Conservation (phyloP, 805 yeast species). For the Ogataea polymorpha region DNA sequence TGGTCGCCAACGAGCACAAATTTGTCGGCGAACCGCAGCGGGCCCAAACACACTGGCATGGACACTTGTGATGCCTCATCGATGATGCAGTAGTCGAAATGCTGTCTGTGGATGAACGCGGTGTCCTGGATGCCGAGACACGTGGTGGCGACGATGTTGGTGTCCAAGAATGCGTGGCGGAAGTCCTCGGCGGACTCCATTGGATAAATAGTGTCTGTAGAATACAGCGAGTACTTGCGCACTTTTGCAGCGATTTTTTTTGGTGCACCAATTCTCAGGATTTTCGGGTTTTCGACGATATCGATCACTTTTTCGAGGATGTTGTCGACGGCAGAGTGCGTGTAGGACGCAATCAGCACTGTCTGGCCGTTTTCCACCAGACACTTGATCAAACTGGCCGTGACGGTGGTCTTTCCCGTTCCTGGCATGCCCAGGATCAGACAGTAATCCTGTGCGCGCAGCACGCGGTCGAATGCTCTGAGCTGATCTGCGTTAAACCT, state of each 20-base stretch:
- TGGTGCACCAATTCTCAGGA: conserved; percentile 66
- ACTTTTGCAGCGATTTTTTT: conserved; percentile 62
- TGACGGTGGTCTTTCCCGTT: conserved; percentile 91
- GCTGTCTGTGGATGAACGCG: conserved; percentile 47
- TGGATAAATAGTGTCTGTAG: conserved; percentile 29
- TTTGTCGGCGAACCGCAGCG: conserved; percentile 69
- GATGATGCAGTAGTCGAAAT: conserved; percentile 87
- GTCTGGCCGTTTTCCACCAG: conserved; percentile 60
- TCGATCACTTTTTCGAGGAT: conserved; percentile 66
- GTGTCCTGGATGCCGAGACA: conserved; percentile 73
- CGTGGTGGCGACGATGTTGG: conserved; percentile 84
- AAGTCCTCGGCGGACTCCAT: conserved; percentile 43
- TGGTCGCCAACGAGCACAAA: conserved; percentile 97
- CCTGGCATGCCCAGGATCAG: conserved; percentile 97
- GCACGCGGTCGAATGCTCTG: conserved; percentile 61
- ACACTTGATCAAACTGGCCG: conserved; percentile 66
- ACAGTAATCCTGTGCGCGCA: conserved; percentile 69
- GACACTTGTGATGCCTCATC: conserved; percentile 98
- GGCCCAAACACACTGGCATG: conserved; percentile 88
- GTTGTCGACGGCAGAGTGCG: conserved; percentile 96
- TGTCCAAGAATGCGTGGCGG: conserved; percentile 43
- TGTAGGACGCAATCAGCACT: conserved; percentile 78
- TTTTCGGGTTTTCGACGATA: conserved; percentile 40
- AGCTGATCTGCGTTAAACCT: conserved; percentile 69
- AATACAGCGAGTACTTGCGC: conserved; percentile 47